phyloP scores from a whole-genome alignment of 306 rosid species.

The Pyrus communis region DNA sequence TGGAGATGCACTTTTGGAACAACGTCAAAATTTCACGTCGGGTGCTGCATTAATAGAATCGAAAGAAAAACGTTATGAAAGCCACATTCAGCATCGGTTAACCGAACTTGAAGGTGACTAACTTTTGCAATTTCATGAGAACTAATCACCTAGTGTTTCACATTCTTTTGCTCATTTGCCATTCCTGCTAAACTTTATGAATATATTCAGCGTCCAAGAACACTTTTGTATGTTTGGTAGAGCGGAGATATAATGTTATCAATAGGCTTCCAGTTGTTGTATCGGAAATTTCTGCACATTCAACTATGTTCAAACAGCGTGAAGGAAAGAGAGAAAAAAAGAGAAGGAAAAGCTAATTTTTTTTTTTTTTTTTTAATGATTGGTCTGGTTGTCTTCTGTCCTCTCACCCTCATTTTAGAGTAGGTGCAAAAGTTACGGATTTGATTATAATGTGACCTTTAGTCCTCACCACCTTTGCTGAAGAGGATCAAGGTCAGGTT shows the following conservation, averaged over 20 bases:
- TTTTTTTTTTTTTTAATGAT: background rate
- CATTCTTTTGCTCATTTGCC: background rate
- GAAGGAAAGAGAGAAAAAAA: background rate
- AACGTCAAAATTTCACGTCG: conserved; percentile 37
- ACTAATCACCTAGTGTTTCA: background rate
- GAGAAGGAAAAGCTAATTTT: background rate
- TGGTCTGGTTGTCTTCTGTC: background rate
- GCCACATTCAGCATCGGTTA: conserved; percentile 59
- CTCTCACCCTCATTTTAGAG: background rate
- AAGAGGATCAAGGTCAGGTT: background rate
- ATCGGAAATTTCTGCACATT: background rate
- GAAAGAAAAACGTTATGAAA: conserved; percentile 47
- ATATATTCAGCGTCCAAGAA: background rate
- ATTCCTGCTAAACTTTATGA: background rate
- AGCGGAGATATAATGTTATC: background rate
- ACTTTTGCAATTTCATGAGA: background rate
- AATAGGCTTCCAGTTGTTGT: background rate
- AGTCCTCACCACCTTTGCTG: background rate
- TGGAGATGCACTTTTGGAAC: conserved; percentile 55
- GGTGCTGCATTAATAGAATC: conserved; percentile 47
- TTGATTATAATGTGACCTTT: background rate
- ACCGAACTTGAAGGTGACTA: conserved; percentile 71
- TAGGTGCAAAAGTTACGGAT: background rate
- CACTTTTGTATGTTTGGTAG: background rate
- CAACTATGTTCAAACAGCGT: background rate